Evolutionary conservation across 176 grass and related monocot species (phyloP), one percentile per base, ranked within the genome.

Genomic region (Dendrocalamus sinicus): DNA sequence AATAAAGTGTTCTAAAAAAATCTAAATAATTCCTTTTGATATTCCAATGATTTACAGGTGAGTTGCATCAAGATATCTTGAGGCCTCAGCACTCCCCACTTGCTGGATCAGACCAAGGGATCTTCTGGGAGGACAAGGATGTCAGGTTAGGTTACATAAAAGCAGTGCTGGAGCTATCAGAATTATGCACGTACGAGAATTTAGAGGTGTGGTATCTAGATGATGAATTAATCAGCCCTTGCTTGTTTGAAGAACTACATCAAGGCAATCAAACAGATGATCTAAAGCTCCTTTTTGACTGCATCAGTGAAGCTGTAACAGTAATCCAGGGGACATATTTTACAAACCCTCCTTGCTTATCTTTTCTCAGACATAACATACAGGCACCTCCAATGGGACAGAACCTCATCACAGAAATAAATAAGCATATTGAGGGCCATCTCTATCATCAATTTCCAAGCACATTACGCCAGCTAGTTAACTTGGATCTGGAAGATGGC

Each of bases 251-350:
- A 89, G 88, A 92, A 74, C 45, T 95, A 39, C 76, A 62, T 32
- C 78, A 80, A 24, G 66, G 46, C 53, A 65, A 64, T 78, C 80
- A 74, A 73, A 58, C 26, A 47, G 76, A 95, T 59, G 86, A 91
- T 76, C 24, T 45, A 26, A 92, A 82, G 88, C 80, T 95, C 67
- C 77, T 88, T 14, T 90, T 93, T 86, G 91, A 93, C 75, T 88
- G 89, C 46, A 82, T 89, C 26, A 81, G 79, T 84, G 85, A 94
- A 94, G 88, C 73, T 85, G 19, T 94, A 66, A 63, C 76, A 30
- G 43, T 73, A 73, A 86, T 92, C 23, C 85, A 92, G 76, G 58
- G 81, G 60, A 84, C 54, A 67, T 80, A 85, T 50, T 92, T 88
- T 57, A 82, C 43, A 72, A 76, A 46, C 45, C 37, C 55, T 69